Conservation (phyloP, 768 basidiomycete genomes). For the Russula virescens region DNA sequence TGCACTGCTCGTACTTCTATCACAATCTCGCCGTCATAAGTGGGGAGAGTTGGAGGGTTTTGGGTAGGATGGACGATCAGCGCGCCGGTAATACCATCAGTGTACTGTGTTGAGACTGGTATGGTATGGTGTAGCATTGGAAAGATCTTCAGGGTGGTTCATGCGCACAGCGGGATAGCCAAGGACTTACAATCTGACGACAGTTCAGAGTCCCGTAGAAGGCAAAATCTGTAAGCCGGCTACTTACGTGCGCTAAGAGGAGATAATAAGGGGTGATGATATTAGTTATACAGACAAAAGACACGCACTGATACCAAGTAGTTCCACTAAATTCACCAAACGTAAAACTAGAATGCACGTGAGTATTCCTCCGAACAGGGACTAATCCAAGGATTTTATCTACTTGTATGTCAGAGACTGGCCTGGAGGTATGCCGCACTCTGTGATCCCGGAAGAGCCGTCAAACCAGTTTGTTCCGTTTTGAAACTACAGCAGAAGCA, state of each 20-base stretch:
- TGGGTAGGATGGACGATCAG: constrained; percentile 42
- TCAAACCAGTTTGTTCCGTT: constrained; percentile 45
- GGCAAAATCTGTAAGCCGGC: neutral
- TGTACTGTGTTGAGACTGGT: constrained; percentile 34
- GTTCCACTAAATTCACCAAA: constrained; percentile 43
- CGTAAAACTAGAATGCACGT: constrained; percentile 31
- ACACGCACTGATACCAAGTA: constrained; percentile 44
- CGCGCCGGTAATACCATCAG: constrained; percentile 46
- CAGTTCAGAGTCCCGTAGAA: neutral
- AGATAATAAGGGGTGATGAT: neutral
- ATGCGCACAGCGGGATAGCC: neutral
- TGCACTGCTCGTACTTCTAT: constrained; percentile 11
- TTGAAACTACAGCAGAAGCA: constrained; percentile 31
- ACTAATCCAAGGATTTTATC: constrained; percentile 1
- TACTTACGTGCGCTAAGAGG: constrained; percentile 29
- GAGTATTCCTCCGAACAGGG: neutral
- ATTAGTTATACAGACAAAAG: neutral
- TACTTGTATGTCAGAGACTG: constrained; percentile 38
- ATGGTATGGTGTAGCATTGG: neutral
- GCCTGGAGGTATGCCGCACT: constrained; percentile 50
- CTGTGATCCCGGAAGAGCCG: constrained; percentile 42
- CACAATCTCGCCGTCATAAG: constrained; percentile 38
- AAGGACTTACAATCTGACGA: constrained; percentile 25
- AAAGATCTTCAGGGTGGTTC: neutral
- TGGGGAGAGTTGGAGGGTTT: constrained; percentile 30